Evolutionary conservation across 2,329 filamentous ascomycete genomes (phyloP), one percentile per base, ranked within the genome.

Genomic region (Tympanopsis confertula): DNA sequence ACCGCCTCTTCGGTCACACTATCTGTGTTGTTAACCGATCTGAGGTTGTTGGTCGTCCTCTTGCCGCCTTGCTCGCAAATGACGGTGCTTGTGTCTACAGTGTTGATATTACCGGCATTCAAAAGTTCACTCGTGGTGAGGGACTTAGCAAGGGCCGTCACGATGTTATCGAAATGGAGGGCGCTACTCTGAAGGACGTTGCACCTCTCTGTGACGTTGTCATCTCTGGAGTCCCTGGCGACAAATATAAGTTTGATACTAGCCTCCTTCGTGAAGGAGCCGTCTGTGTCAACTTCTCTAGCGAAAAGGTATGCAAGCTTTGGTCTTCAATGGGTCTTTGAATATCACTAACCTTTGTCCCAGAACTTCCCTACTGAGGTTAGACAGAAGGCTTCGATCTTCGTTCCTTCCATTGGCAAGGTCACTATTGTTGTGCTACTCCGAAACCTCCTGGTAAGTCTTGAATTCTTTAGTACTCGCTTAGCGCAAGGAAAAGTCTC

Each of bases 251-350:
- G 67, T 83, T 98, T 19, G 85, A 88, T 4, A 82, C 81, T 3
- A 74, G 85, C 37, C 66, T 91, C 44, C 69, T 98, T 50, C 76
- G 86, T 35, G 85, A 94, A 40, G 91, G 91, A 35, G 88, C 86
- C 20, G 86, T 94, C n/a, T 98, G 91, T 69, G 88, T 98, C 65
- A 98, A 98, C 63, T 96, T 98, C 58, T 93, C 87, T 10, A 33
- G 30, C 15, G 30, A 33, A 15, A 33, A 33, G 30, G 30, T 33
- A 17, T 12, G 30, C 15, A 12, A 7, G 10, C 30, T 7, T 7
- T 17, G 7, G 7, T 17, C 12, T 17, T 7, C 17, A 10, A 10
- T 13, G 10, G 30, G 7, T 18, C 12, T 12, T 18, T 33, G 30
- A 18, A 7, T 12, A 13, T 33, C 10, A 33, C 12, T 13, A 33